phyloP scores from a whole-genome alignment of 805 yeast species.

The Candida manassasensis region DNA sequence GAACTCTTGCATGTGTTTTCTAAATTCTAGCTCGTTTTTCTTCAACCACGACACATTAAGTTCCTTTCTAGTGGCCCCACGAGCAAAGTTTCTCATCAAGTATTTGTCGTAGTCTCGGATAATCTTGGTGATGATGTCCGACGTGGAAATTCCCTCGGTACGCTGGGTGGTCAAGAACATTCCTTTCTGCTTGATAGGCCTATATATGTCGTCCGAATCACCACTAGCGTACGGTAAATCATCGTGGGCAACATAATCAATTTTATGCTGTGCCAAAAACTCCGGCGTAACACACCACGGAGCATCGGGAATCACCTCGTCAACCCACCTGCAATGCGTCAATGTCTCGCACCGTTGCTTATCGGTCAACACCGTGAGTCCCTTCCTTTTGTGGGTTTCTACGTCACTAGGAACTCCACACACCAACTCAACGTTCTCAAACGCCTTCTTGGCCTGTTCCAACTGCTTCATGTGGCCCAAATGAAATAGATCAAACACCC shows the following conservation, averaged over 20 bases:
- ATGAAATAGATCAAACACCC: slow-evolving; percentile 95
- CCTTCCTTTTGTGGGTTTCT: slow-evolving; percentile 88
- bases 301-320: slow-evolving; percentile 89
- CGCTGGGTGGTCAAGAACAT: slow-evolving; percentile 92
- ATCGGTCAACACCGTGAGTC: slow-evolving; percentile 86
- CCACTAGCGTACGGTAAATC: slow-evolving; percentile 90
- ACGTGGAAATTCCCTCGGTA: slow-evolving; percentile 93
- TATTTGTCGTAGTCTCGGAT: slow-evolving; percentile 96
- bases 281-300: slow-evolving; percentile 93
- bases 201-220: slow-evolving; percentile 89
- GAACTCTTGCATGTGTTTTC: slow-evolving; percentile 84
- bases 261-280: slow-evolving; percentile 70
- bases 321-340: slow-evolving; percentile 94
- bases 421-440: slow-evolving; percentile 77
- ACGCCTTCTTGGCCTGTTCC: slow-evolving; percentile 92
- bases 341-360: slow-evolving; percentile 87
- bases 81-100: slow-evolving; percentile 92
- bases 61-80: slow-evolving; percentile 96
- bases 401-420: slow-evolving; percentile 90
- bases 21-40: slow-evolving; percentile 92
- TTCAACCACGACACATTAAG: slow-evolving; percentile 96
- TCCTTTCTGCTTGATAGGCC: slow-evolving; percentile 86
- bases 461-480: slow-evolving; percentile 97
- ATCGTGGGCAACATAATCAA: slow-evolving; percentile 97
- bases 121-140: slow-evolving; percentile 92